A percentile compares a stretch with the other conserved stretches of the same genome.
Conservation (phyloP, 192 early-diverging fungal species). For the Spinellus fusiger region DNA sequence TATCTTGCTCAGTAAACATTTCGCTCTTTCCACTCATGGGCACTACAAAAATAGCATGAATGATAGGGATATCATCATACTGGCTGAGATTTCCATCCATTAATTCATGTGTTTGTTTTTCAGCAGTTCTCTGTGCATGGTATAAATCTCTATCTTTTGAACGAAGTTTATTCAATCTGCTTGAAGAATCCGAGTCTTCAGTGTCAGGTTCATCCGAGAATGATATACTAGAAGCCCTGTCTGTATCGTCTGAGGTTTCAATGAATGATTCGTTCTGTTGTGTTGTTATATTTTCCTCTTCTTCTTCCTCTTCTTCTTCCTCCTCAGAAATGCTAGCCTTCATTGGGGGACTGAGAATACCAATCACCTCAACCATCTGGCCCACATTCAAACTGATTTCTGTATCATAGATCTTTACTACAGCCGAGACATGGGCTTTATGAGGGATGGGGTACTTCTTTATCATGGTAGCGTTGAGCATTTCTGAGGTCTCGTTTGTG, state of each 20-base stretch:
- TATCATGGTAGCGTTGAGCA: slow-evolving; percentile 2
- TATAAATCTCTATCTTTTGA: too few species aligned
- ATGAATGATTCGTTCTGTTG: too few species aligned
- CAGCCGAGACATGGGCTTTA: slow-evolving; percentile 45
- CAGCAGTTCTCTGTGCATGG: too few species aligned
- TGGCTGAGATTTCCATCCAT: slow-evolving; percentile 2
- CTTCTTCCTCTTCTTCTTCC: not conserved
- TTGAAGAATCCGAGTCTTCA: too few species aligned
- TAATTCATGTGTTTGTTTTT: not conserved
- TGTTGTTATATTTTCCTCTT: too few species aligned
- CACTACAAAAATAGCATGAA: slow-evolving; percentile 43
- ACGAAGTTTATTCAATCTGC: too few species aligned
- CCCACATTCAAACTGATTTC: slow-evolving; percentile 47
- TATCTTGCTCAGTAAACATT: not conserved
- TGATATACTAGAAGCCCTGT: too few species aligned
- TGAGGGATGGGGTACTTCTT: slow-evolving; percentile 58
- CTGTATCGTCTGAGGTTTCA: too few species aligned
- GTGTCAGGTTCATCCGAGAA: too few species aligned
- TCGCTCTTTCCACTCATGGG: not conserved
- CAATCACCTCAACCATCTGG: slow-evolving; percentile 62
- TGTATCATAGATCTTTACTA: slow-evolving; percentile 48
- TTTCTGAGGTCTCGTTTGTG: slow-evolving; percentile 1
- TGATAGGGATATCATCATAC: too few species aligned
- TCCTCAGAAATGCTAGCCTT: not conserved
- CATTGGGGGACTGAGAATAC: slow-evolving; percentile 35